phyloP scores from a whole-genome alignment of 2,329 filamentous ascomycete genomes.

The Cladorrhinum sp. region DNA sequence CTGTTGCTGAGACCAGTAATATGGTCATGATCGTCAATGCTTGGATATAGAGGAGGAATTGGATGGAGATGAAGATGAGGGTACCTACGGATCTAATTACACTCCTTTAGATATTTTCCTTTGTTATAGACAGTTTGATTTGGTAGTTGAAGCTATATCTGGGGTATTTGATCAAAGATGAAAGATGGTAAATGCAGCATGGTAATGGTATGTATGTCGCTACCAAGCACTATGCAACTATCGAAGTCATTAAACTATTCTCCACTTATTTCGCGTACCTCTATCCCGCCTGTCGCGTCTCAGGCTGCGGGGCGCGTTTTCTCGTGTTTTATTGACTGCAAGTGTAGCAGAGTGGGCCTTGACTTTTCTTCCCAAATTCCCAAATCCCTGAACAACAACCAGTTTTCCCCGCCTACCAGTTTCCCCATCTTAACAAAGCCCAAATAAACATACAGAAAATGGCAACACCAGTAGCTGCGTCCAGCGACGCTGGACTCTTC shows the following conservation, averaged over 20 bases:
- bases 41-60: too few relatives aligned
- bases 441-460: constrained; percentile 16
- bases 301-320: constrained; percentile 27
- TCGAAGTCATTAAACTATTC: constrained; percentile 21
- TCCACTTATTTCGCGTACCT: constrained; percentile 10
- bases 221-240: constrained; percentile 9
- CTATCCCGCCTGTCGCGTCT: constrained; percentile 19
- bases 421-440: neutral
- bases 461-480: constrained; percentile 44
- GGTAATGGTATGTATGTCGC: neutral
- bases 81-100: too few relatives aligned
- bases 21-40: too few relatives aligned
- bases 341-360: constrained; percentile 3
- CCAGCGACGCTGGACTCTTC: constrained; percentile 54
- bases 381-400: neutral
- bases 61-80: too few relatives aligned
- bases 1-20: too few relatives aligned
- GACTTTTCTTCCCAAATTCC: neutral
- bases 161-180: neutral
- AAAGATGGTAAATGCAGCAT: neutral
- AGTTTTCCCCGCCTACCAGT: neutral
- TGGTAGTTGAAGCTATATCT: too few relatives aligned
- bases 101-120: too few relatives aligned
- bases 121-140: too few relatives aligned
- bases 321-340: constrained; percentile 27